Conservation (phyloP, 495 filamentous ascomycete genomes). For the Penicillium canariense region DNA sequence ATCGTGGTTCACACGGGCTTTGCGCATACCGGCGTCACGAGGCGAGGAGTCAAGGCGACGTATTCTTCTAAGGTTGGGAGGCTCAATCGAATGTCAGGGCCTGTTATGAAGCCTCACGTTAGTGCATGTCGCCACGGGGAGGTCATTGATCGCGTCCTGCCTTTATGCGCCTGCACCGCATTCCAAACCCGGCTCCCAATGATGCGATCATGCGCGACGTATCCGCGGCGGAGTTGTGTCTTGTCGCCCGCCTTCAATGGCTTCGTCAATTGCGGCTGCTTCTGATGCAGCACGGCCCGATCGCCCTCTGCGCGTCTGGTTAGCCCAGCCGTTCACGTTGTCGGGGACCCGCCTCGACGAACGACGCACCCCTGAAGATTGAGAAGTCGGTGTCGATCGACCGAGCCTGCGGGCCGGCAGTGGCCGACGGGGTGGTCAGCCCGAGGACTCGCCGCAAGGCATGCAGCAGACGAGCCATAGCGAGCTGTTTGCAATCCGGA, state of each 20-base stretch:
- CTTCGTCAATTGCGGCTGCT: conserved; percentile 49
- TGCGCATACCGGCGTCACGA: conserved; percentile 67
- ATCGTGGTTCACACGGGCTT: not conserved
- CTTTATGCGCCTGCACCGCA: conserved; percentile 50
- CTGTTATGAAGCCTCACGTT: conserved; percentile 18
- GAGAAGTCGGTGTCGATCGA: conserved; percentile 45
- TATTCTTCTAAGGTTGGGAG: conserved; percentile 71
- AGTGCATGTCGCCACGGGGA: not conserved
- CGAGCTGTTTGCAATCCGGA: not conserved
- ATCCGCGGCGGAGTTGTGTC: conserved; percentile 49
- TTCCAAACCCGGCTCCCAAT: conserved; percentile 61
- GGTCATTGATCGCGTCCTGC: conserved; percentile 16
- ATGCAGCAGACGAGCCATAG: conserved; percentile 42
- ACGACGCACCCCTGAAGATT: conserved; percentile 35
- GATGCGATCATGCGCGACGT: conserved; percentile 56
- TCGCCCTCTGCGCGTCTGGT: conserved; percentile 51
- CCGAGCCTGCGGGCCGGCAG: conserved; percentile 13
- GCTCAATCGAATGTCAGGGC: conserved; percentile 51
- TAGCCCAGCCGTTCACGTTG: not conserved
- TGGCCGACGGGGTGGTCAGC: conserved; percentile 10
- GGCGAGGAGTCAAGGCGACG: conserved; percentile 57
- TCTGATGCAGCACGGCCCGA: conserved; percentile 52
- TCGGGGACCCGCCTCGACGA: not conserved
- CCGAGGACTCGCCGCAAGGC: conserved; percentile 38
- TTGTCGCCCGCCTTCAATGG: conserved; percentile 46